Base-by-base conservation (phyloP, 164 flowering plant species). In the Santalum album region DNA sequence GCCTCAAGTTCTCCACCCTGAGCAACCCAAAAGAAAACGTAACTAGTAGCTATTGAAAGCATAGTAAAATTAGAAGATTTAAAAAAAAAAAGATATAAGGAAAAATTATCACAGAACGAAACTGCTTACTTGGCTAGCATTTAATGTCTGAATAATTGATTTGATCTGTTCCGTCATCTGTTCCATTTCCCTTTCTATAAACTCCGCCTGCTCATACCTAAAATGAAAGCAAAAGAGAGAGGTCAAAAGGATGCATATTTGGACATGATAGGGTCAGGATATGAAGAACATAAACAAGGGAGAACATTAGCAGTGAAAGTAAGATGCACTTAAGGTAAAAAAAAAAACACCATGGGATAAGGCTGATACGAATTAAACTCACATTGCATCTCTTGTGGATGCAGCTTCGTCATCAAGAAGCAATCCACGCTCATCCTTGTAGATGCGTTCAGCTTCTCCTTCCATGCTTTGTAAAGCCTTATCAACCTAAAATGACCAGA, bases 121-220 rank as follows among this genome's bases (percentile, higher is more conserved):
- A 47, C 23, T 7, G n/a, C 38, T 47, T 63, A 82, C 97, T 80
- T 94, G 92, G 69, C 57, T 81, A 24, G 87, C 72, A 71, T 94
- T 90, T 49, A 90, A 60, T 25, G 84, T 79, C 68, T 90, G 82
- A 61, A 94, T 94, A 52, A 90, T 77, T 55, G 96, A 74, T 72
- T 86, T 94, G 38, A 94, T 78, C 42, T 90, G 86, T 57, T 90
- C 97, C 7, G 91, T 72, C 96, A 87, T 85, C 34, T 87, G 91
- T 61, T 90, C 97, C 72, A 94, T 54, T 48, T 85, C 99, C 70
- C 86, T 84, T 69, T 94, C 97, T 61, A 84, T 67, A 49, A 75
- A 69, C 55, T 90, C 97, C 68, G 97, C 82, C 65, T 87, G 96
- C 65, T 90, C 96, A 74, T 83, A 94, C 99, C 99, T 94, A 75